A percentile compares a stretch with the other conserved stretches of the same genome.
Evolutionary conservation across 495 filamentous ascomycete genomes (phyloP).

Genomic region (Peziza echinospora): DNA sequence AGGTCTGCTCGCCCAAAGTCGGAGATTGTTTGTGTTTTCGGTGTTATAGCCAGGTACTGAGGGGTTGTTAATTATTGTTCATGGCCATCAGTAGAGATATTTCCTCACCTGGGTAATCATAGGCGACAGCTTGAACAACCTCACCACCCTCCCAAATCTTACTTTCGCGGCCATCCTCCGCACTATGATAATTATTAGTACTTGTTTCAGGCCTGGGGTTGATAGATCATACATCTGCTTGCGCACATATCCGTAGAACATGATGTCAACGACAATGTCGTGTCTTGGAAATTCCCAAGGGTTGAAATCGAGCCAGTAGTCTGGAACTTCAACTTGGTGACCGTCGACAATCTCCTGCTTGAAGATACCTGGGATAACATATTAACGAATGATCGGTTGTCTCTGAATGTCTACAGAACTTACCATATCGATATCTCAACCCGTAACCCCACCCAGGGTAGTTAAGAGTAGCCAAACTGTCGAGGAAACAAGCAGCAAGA

Average conservation of each 20-base stretch:
- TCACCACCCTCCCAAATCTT: conserved; percentile 80
- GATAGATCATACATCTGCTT: conserved; percentile 38
- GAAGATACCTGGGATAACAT: conserved; percentile 51
- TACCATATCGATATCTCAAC: conserved; percentile 75
- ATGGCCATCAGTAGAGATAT: background rate
- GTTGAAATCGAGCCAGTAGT: conserved; percentile 99
- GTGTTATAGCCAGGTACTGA: conserved; percentile 85
- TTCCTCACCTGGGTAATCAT: conserved; percentile 33
- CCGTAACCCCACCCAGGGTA: conserved; percentile 96
- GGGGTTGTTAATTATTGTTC: background rate
- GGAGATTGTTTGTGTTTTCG: conserved; percentile 81
- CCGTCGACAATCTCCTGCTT: conserved; percentile 97
- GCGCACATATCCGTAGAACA: conserved; percentile 74
- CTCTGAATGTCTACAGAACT: background rate
- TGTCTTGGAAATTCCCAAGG: conserved; percentile 96
- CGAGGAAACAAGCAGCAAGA: conserved; percentile 86
- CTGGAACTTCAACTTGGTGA: conserved; percentile 90
- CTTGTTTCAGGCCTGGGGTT: too few relatives aligned
- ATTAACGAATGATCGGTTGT: too few relatives aligned
- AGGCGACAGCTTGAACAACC: conserved; percentile 77
- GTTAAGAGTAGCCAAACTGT: conserved; percentile 84
- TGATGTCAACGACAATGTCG: conserved; percentile 84
- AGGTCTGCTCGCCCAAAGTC: conserved; percentile 92
- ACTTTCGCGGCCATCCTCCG: conserved; percentile 51
- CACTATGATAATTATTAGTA: too few relatives aligned